Percentiles rank a stretch among this genome's conserved stretches.
These are phyloP conservation scores for Nothophoma quercina DNA, from an alignment of 2,329 filamentous ascomycete species.

Conservation along the genomic window DNA sequence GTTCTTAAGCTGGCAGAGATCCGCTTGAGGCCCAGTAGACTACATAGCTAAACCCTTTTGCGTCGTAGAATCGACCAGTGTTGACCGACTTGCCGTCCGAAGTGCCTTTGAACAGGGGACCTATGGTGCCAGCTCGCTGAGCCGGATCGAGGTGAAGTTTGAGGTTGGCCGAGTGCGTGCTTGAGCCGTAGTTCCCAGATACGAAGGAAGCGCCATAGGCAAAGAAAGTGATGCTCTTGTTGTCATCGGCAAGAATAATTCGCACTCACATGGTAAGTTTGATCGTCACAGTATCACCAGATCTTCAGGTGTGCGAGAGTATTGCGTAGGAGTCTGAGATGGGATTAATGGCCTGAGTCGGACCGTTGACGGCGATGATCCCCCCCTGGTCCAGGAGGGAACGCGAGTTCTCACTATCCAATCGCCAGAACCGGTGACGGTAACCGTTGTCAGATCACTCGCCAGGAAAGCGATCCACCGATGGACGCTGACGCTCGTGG, in stretches of 20 bases:
- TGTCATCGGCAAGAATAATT: background rate
- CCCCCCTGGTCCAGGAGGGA: background rate
- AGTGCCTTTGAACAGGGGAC: background rate
- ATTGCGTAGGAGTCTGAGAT: background rate
- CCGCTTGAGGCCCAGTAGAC: conserved; percentile 4
- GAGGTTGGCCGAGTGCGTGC: background rate
- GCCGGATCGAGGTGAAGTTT: background rate
- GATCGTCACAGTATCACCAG: conserved; percentile 1
- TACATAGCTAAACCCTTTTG: background rate
- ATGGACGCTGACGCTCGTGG: background rate
- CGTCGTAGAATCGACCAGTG: background rate
- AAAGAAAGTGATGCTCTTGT: background rate
- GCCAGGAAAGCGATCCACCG: background rate
- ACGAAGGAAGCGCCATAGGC: background rate
- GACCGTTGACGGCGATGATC: conserved; percentile 3
- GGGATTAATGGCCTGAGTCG: background rate
- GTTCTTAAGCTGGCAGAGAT: background rate
- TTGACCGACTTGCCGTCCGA: conserved; percentile 1
- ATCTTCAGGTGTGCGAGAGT: background rate
- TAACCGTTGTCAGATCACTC: background rate
- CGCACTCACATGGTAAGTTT: background rate
- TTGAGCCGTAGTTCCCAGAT: background rate
- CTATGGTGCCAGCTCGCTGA: background rate
- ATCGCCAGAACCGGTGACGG: background rate
- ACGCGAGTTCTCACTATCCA: conserved; percentile 1